Evolutionary conservation across 2,329 filamentous ascomycete genomes (phyloP).

Genomic region (Fusarium nanum): DNA sequence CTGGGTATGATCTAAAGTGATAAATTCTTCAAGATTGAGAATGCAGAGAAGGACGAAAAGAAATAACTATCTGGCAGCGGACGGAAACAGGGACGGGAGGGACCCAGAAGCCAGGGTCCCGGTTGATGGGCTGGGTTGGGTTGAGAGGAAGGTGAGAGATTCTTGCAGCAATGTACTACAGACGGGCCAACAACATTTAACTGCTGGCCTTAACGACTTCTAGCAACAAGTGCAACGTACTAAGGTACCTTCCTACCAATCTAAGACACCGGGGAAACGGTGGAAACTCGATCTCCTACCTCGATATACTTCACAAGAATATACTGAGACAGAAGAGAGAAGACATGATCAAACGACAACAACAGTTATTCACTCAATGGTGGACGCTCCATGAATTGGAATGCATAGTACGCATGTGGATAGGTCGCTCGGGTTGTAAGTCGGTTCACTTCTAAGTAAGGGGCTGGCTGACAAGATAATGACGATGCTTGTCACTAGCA

Average conservation of each 20-base stretch:
- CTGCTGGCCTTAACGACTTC: conserved; percentile 7
- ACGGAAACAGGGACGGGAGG: conserved; percentile 29
- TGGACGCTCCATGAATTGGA: not conserved
- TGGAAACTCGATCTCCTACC: not conserved
- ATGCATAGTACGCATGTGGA: conserved; percentile 1
- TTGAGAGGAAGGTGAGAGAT: conserved; percentile 14
- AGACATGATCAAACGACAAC: not conserved
- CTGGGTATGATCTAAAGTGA: not conserved
- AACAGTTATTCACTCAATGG: not conserved
- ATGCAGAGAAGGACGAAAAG: conserved; percentile 11
- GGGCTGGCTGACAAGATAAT: conserved; percentile 17
- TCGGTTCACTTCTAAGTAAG: not conserved
- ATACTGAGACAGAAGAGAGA: not conserved
- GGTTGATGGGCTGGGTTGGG: conserved; percentile 24
- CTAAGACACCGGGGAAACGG: not conserved
- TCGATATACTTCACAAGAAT: not conserved
- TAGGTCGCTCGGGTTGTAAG: not conserved
- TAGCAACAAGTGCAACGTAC: conserved; percentile 13
- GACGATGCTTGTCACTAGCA: conserved; percentile 13
- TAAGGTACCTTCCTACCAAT: not conserved
- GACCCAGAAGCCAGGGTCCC: conserved; percentile 30
- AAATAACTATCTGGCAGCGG: conserved; percentile 1
- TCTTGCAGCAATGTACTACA: conserved; percentile 17
- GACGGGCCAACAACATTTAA: conserved; percentile 30
- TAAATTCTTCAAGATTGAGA: conserved; percentile 2